Evolutionary conservation across 2,329 filamentous ascomycete species (phyloP).

Genomic region (Knoxdaviesia proteae): DNA sequence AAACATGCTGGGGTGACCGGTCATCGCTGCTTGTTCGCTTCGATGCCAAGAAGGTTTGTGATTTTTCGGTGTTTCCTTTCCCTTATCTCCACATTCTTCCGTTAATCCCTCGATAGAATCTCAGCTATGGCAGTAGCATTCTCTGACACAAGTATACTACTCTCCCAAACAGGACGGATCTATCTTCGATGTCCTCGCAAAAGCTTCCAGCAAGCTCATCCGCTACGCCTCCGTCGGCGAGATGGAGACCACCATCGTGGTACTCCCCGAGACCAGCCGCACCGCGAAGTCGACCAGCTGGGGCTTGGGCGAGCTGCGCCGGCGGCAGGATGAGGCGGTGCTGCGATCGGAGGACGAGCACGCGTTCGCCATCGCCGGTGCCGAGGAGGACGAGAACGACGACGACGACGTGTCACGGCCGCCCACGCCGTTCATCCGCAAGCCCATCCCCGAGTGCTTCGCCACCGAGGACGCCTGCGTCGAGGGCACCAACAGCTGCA

Average conservation of each 20-base stretch:
- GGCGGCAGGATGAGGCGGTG: conserved; percentile 17
- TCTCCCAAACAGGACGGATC: conserved; percentile 15
- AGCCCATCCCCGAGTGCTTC: conserved; percentile 53
- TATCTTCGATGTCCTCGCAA: conserved; percentile 20
- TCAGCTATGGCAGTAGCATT: neutral
- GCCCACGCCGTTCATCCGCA: conserved; percentile 7
- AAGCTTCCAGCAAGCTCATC: conserved; percentile 22
- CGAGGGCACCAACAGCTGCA: conserved; percentile 55
- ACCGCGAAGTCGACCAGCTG: conserved; percentile 16
- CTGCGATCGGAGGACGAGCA: conserved; percentile 9
- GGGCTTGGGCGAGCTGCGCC: conserved; percentile 22
- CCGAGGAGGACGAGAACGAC: conserved; percentile 6
- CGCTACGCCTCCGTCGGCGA: conserved; percentile 24
- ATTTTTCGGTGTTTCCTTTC: neutral
- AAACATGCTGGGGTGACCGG: conserved; percentile 21
- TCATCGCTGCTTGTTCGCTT: conserved; percentile 21
- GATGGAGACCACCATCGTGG: conserved; percentile 34
- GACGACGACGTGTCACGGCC: conserved; percentile 15
- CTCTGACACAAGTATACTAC: neutral
- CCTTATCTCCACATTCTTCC: neutral
- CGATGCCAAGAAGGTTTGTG: conserved; percentile 20
- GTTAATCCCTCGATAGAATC: neutral
- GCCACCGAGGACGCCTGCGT: conserved; percentile 45
- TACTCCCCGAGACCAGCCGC: conserved; percentile 27
- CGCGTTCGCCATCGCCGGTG: conserved; percentile 7